Conservation (phyloP, 345 rosid species). For the Leavenworthia alabamica region DNA sequence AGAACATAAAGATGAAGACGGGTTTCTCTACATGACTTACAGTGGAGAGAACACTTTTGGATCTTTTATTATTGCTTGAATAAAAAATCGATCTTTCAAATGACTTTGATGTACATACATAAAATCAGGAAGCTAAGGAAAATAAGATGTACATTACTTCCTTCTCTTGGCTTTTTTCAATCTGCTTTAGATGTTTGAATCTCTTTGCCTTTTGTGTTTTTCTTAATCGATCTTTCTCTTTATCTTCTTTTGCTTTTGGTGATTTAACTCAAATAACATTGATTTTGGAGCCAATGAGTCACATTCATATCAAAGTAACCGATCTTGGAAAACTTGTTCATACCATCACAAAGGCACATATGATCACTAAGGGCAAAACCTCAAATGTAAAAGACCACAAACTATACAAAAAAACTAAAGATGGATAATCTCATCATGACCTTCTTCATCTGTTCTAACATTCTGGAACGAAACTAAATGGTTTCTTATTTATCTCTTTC, state of each 20-base stretch:
- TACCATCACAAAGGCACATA: neutral
- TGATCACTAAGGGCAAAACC: neutral
- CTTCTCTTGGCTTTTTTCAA: conserved; percentile 13
- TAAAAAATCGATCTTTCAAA: neutral
- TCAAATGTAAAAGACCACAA: neutral
- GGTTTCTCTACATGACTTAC: conserved; percentile 97
- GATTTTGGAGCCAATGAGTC: neutral
- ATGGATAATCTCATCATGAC: neutral
- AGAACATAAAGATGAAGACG: conserved; percentile 95
- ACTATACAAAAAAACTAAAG: neutral
- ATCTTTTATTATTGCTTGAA: conserved; percentile 7
- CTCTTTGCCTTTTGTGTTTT: neutral
- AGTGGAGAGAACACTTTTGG: conserved; percentile 99
- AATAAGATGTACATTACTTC: conserved; percentile 24
- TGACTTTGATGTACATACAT: conserved; percentile 19
- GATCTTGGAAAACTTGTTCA: neutral
- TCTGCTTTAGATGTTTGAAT: conserved; percentile 15
- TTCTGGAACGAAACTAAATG: conserved; percentile 19
- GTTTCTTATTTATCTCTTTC: neutral
- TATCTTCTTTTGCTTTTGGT: neutral
- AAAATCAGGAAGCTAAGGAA: conserved; percentile 24
- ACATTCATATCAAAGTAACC: neutral
- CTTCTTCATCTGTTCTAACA: conserved; percentile 22
- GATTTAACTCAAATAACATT: neutral
- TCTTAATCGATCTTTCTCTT: neutral